A percentile compares a stretch with the other conserved stretches of the same genome.
Evolutionary conservation across 2,329 filamentous ascomycete species (phyloP).

Genomic region (Monosporascus ibericus): DNA sequence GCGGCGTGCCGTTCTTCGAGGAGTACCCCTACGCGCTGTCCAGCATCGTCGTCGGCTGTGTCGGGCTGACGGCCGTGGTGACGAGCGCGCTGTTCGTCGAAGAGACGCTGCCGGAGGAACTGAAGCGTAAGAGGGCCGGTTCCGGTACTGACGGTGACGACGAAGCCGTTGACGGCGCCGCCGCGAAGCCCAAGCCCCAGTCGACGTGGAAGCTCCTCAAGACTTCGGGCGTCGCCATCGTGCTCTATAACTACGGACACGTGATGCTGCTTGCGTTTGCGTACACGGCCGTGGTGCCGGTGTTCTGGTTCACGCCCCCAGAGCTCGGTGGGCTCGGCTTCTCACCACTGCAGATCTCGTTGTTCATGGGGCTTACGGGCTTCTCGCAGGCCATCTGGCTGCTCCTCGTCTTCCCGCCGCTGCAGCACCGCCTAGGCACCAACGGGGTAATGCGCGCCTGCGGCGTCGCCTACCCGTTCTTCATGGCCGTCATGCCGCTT

Average conservation of each 20-base stretch:
- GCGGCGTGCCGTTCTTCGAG: constrained; percentile 49
- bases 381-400: constrained; percentile 66
- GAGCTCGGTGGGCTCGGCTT: constrained; percentile 61
- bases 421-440: constrained; percentile 63
- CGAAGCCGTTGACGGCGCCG: constrained; percentile 6
- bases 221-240: constrained; percentile 57
- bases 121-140: constrained; percentile 13
- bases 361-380: constrained; percentile 60
- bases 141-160: not conserved
- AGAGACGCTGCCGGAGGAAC: constrained; percentile 45
- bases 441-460: constrained; percentile 57
- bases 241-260: constrained; percentile 60
- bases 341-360: constrained; percentile 54
- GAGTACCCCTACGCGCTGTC: constrained; percentile 62
- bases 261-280: constrained; percentile 63
- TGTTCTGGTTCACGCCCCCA: constrained; percentile 62
- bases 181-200: constrained; percentile 23
- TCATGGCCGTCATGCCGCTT: constrained; percentile 50
- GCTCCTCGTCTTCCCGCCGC: constrained; percentile 59
- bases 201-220: constrained; percentile 51
- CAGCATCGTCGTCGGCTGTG: constrained; percentile 47
- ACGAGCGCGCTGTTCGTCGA: constrained; percentile 51
- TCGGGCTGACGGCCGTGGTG: constrained; percentile 49
- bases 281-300: constrained; percentile 64
- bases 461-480: constrained; percentile 54